phyloP scores from a whole-genome alignment of 1,284 basidiomycete species.

The Ganoderma sinense region DNA sequence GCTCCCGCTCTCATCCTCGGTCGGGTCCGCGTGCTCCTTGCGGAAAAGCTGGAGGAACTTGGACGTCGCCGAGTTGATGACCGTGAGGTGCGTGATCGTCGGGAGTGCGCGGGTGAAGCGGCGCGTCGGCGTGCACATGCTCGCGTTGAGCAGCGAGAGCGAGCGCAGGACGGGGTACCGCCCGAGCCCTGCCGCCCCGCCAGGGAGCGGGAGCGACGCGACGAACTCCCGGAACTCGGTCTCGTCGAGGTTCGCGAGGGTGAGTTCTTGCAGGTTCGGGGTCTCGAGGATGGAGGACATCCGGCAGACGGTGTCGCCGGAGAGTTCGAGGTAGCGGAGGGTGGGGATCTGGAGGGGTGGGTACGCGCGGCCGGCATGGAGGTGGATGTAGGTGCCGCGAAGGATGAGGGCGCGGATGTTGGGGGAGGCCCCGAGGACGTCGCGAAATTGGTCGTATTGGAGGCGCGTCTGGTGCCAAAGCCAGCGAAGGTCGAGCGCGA shows the following conservation, averaged over 20 bases:
- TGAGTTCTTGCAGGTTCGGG: slow-evolving; percentile 33
- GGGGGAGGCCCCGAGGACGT: slow-evolving; percentile 34
- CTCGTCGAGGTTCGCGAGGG: slow-evolving; percentile 40
- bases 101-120: slow-evolving; percentile 37
- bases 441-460: slow-evolving; percentile 33
- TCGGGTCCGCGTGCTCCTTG: slow-evolving; percentile 27
- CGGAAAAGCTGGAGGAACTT: slow-evolving; percentile 38
- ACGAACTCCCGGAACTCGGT: slow-evolving; percentile 40
- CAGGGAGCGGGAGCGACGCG: slow-evolving; percentile 29
- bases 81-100: slow-evolving; percentile 34
- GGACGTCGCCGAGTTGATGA: slow-evolving; percentile 37
- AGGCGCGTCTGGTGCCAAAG: slow-evolving; percentile 37
- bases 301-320: slow-evolving; percentile 37
- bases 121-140: slow-evolving; percentile 32
- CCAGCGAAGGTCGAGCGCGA: slow-evolving; percentile 37
- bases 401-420: slow-evolving; percentile 35
- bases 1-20: neutral
- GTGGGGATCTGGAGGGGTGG: slow-evolving; percentile 31
- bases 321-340: slow-evolving; percentile 37
- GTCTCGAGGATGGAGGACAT: slow-evolving; percentile 36
- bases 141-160: slow-evolving; percentile 34
- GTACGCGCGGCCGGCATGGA: slow-evolving; percentile 30
- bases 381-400: slow-evolving; percentile 37
- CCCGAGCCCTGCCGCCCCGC: neutral
- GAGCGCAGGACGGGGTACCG: slow-evolving; percentile 31